Evolutionary conservation across 768 basidiomycete species (phyloP).

Genomic region (Dentipellis fragilis): DNA sequence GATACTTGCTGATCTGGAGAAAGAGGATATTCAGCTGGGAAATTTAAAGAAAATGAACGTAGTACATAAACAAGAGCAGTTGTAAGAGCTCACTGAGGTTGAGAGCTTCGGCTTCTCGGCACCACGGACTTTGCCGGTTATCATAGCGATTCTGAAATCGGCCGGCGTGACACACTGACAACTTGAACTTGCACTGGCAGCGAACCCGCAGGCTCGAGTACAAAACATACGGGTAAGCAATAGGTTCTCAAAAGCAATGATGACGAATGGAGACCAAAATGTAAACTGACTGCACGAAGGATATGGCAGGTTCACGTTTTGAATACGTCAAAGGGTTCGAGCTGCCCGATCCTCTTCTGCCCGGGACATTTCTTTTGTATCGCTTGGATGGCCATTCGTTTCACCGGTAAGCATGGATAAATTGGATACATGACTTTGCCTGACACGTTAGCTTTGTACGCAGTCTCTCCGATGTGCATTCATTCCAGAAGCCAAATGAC

Average conservation of each 20-base stretch:
- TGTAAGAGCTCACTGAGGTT: too few relatives aligned
- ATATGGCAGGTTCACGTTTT: slow-evolving; percentile 89
- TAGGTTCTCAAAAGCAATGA: too few relatives aligned
- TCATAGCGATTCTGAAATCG: too few relatives aligned
- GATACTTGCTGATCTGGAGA: too few relatives aligned
- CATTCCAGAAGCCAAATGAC: slow-evolving; percentile 89
- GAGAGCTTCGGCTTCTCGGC: too few relatives aligned
- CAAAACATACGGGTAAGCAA: too few relatives aligned
- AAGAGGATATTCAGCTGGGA: too few relatives aligned
- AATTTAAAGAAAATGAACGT: too few relatives aligned
- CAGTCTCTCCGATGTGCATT: slow-evolving; percentile 80
- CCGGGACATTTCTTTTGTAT: slow-evolving; percentile 73
- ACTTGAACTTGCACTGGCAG: background rate
- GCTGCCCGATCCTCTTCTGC: slow-evolving; percentile 77
- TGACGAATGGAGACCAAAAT: too few relatives aligned
- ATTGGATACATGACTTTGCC: background rate
- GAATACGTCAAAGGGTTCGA: slow-evolving; percentile 89
- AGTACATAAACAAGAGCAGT: too few relatives aligned
- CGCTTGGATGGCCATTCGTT: slow-evolving; percentile 92
- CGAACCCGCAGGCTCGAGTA: background rate
- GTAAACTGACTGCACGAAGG: background rate
- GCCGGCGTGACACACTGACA: too few relatives aligned
- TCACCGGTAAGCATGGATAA: slow-evolving; percentile 52
- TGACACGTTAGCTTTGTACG: background rate
- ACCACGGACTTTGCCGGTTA: too few relatives aligned